These are phyloP conservation scores for Diplodia seriata DNA, from an alignment of 2,329 filamentous ascomycete species.

Conservation along the genomic window DNA sequence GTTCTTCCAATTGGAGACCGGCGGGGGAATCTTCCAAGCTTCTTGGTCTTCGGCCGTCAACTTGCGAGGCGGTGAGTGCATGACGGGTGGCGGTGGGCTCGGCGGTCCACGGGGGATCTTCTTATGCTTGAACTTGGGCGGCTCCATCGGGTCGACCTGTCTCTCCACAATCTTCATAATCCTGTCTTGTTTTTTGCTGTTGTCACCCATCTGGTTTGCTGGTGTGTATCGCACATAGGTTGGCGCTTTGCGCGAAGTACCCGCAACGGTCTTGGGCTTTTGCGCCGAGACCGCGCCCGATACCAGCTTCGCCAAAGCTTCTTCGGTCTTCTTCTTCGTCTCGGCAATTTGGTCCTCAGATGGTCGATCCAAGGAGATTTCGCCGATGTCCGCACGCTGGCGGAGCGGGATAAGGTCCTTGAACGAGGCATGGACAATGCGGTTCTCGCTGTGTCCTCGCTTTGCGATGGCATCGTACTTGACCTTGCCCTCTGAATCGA, in stretches of 20 bases:
- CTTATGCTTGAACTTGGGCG: constrained; percentile 98
- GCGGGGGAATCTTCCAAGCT: constrained; percentile 87
- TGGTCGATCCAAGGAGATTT: constrained; percentile 85
- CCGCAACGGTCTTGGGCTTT: constrained; percentile 93
- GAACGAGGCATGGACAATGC: constrained; percentile 93
- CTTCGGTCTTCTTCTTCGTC: constrained; percentile 86
- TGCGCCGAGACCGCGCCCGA: constrained; percentile 87
- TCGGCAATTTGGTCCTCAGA: constrained; percentile 82
- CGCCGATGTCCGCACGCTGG: constrained; percentile 90
- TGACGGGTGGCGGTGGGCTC: constrained; percentile 88
- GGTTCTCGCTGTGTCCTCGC: constrained; percentile 81
- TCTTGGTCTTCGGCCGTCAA: constrained; percentile 97
- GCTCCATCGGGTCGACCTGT: constrained; percentile 93
- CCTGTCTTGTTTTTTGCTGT: constrained; percentile 83
- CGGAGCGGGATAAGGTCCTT: constrained; percentile 95
- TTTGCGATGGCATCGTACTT: constrained; percentile 96
- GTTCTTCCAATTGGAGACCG: constrained; percentile 99
- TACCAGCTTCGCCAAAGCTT: constrained; percentile 81
- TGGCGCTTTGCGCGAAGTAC: constrained; percentile 78
- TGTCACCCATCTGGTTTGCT: constrained; percentile 94
- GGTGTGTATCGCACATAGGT: constrained; percentile 97
- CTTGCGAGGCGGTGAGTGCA: constrained; percentile 94
- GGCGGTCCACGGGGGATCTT: constrained; percentile 94
- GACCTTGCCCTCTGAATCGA: constrained; percentile 89
- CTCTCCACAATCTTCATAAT: constrained; percentile 99